phyloP scores from a whole-genome alignment of 148 eudicot genomes.

The Rhododendron henanense region DNA sequence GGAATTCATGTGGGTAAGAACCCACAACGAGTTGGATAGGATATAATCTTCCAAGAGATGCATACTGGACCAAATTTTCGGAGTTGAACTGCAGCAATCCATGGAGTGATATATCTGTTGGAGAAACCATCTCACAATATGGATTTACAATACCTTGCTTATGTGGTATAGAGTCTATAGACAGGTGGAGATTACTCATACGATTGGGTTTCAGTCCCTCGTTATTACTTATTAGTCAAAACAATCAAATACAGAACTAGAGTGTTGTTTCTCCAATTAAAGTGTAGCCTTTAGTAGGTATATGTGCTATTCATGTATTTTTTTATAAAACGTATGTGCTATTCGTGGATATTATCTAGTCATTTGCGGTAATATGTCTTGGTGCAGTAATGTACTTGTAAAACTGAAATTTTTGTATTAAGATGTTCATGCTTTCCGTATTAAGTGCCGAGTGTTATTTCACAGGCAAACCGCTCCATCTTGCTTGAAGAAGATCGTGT shows the following conservation, averaged over 20 bases:
- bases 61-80: not conserved
- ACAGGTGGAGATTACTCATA: not conserved
- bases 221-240: not conserved
- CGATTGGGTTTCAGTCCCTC: not conserved
- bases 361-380: not conserved
- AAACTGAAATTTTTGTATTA: not conserved
- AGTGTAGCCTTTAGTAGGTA: not conserved
- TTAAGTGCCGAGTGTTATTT: slow-evolving; percentile 16
- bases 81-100: not conserved
- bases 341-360: not conserved
- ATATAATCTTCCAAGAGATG: not conserved
- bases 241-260: not conserved
- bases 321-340: not conserved
- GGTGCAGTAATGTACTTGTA: not conserved
- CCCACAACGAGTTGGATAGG: not conserved
- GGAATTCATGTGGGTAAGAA: too few species aligned
- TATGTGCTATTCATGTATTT: not conserved
- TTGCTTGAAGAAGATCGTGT: slow-evolving; percentile 87
- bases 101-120: not conserved
- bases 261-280: not conserved
- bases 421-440: slow-evolving; percentile 4
- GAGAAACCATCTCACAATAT: not conserved
- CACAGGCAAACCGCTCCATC: slow-evolving; percentile 84
- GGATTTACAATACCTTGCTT: not conserved
- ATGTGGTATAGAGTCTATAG: not conserved